phyloP scores from a whole-genome alignment of 208 protist genomes.

The Leptomonas pyrrhocoris region DNA sequence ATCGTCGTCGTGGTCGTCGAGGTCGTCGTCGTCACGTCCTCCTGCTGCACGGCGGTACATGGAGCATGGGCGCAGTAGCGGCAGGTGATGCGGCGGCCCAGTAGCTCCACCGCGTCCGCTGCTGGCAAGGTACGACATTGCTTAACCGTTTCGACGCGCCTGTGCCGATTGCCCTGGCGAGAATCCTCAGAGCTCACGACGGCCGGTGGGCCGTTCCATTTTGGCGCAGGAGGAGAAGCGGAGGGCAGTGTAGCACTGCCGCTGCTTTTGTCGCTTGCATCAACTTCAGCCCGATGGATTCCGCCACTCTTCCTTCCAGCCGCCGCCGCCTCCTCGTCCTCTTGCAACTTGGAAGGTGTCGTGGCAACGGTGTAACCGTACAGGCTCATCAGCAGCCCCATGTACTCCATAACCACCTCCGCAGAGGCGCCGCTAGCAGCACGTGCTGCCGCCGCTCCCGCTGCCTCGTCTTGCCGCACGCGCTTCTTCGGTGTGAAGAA shows the following conservation, averaged over 20 bases:
- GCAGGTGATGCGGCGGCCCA: slow-evolving; percentile 22
- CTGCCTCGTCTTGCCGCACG: not conserved
- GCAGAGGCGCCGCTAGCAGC: not conserved
- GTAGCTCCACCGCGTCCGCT: not conserved
- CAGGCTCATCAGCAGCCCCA: slow-evolving; percentile 35
- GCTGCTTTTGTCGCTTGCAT: not conserved
- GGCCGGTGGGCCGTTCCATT: not conserved
- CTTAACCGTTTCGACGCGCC: slow-evolving; percentile 4
- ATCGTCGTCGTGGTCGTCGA: slow-evolving; percentile 9
- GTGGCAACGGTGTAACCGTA: slow-evolving; percentile 27
- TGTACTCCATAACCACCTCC: slow-evolving; percentile 22
- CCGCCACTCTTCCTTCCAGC: not conserved
- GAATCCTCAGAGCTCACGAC: not conserved
- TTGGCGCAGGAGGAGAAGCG: not conserved
- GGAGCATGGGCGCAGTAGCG: slow-evolving; percentile 26
- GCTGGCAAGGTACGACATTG: slow-evolving; percentile 8
- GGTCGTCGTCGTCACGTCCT: slow-evolving; percentile 19
- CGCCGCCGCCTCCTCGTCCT: not conserved
- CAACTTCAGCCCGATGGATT: too few relatives aligned
- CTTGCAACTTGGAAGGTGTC: not conserved
- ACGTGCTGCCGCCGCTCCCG: not conserved
- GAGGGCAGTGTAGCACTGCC: not conserved
- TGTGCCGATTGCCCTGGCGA: not conserved
- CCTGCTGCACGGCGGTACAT: not conserved
- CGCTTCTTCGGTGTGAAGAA: slow-evolving; percentile 37